A percentile compares a stretch with the other conserved stretches of the same genome.
These are phyloP conservation scores for Trichopus zeylanicus DNA, from an alignment of 116 monocot species.

Conservation along the genomic window DNA sequence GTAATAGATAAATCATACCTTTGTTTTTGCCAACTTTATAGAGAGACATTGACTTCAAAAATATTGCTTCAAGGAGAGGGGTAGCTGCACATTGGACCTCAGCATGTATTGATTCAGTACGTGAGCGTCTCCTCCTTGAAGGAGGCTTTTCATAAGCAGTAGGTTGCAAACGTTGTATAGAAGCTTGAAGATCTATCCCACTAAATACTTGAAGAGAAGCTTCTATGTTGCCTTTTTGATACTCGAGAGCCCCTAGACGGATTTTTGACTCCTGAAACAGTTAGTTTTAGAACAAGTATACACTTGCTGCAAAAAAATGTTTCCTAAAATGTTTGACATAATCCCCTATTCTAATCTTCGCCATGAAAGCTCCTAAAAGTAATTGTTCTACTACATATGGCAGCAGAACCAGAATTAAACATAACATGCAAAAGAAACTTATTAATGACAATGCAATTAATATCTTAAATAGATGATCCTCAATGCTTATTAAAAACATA, in stretches of 20 bases:
- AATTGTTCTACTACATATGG: no score
- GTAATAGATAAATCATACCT: slow-evolving; percentile 13
- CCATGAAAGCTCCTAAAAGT: no score
- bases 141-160: slow-evolving; percentile 27
- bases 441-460: no score
- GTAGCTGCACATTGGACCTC: slow-evolving; percentile 39
- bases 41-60: slow-evolving; percentile 54
- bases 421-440: no score
- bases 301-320: no score
- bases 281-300: no score
- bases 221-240: slow-evolving; percentile 67
- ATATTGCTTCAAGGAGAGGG: slow-evolving; percentile 61
- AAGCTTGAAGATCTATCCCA: slow-evolving; percentile 58
- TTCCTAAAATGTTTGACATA: no score
- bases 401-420: no score
- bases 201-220: slow-evolving; percentile 62
- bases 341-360: no score
- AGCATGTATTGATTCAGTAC: slow-evolving; percentile 24
- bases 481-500: no score
- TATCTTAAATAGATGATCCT: no score
- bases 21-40: slow-evolving; percentile 44
- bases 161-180: slow-evolving; percentile 48
- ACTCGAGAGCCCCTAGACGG: slow-evolving; percentile 52
- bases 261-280: slow-evolving; percentile 55
- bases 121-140: slow-evolving; percentile 27